Evolutionary conservation across 2,329 filamentous ascomycete genomes (phyloP).

Genomic region (Thermothelomyces thermophilus): DNA sequence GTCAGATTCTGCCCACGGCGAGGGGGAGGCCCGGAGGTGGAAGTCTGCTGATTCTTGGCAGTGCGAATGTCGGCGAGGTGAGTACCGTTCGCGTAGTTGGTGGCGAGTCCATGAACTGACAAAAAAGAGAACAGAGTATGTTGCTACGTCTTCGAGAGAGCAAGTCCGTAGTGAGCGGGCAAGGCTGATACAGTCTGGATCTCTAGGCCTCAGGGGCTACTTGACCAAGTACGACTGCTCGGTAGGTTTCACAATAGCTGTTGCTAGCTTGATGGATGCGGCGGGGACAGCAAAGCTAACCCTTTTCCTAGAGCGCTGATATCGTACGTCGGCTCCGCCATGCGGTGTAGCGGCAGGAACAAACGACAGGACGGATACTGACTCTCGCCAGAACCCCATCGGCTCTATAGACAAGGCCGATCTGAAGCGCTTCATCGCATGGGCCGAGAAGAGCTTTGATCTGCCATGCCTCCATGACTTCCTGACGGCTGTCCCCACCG

Average conservation of each 20-base stretch:
- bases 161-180: background rate
- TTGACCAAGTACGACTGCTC: conserved; percentile 65
- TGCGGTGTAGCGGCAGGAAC: background rate
- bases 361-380: conserved; percentile 30
- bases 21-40: conserved; percentile 50
- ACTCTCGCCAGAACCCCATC: conserved; percentile 45
- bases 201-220: conserved; percentile 34
- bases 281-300: background rate
- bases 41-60: conserved; percentile 60
- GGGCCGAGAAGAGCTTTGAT: conserved; percentile 50
- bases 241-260: conserved; percentile 7
- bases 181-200: conserved; percentile 31
- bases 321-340: conserved; percentile 15
- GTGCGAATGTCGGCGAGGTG: conserved; percentile 54
- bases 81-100: background rate
- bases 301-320: conserved; percentile 17
- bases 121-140: conserved; percentile 5
- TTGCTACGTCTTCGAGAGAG: background rate
- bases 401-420: conserved; percentile 58
- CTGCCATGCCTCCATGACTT: conserved; percentile 62
- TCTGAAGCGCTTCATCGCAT: conserved; percentile 65
- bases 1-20: conserved; percentile 54
- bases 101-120: conserved; percentile 24
- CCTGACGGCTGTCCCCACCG: conserved; percentile 55
- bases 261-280: background rate